These are phyloP conservation scores for Fusarium metavorans DNA, from an alignment of 2,329 filamentous ascomycete species.

Conservation along the genomic window DNA sequence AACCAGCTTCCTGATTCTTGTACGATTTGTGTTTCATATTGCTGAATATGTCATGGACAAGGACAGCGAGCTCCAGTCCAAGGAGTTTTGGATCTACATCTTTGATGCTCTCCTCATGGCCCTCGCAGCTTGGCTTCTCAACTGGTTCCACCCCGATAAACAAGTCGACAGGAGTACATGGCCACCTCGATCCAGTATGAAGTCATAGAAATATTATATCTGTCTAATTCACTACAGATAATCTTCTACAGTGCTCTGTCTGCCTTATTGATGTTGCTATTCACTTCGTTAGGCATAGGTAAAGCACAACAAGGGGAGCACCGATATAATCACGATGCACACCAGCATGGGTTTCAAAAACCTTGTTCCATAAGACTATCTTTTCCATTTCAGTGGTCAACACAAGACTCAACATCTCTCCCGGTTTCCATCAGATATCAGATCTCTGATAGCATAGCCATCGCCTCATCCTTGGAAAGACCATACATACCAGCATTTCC, in stretches of 20 bases:
- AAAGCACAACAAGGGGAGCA: not conserved
- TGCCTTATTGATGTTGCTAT: not conserved
- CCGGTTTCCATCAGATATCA: not conserved
- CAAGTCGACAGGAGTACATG: not conserved
- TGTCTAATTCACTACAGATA: not conserved
- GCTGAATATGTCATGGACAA: conserved; percentile 56
- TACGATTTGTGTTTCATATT: conserved; percentile 56
- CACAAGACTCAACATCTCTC: not conserved
- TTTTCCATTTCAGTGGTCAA: not conserved
- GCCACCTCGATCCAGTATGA: not conserved
- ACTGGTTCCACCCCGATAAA: conserved; percentile 39
- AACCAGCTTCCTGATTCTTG: conserved; percentile 51
- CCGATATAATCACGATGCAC: not conserved
- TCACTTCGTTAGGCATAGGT: not conserved
- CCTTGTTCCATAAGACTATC: not conserved
- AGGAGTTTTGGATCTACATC: conserved; percentile 53
- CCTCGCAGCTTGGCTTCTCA: conserved; percentile 43
- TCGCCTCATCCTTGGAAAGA: not conserved
- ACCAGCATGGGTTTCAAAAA: not conserved
- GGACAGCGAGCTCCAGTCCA: conserved; percentile 48
- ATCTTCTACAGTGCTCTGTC: not conserved
- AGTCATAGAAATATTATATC: not conserved
- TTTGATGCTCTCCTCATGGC: conserved; percentile 54
- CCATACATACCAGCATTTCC: not conserved
- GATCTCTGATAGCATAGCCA: not conserved